Conservation (phyloP, 2,329 filamentous ascomycete genomes). For the Coniochaeta sp. region DNA sequence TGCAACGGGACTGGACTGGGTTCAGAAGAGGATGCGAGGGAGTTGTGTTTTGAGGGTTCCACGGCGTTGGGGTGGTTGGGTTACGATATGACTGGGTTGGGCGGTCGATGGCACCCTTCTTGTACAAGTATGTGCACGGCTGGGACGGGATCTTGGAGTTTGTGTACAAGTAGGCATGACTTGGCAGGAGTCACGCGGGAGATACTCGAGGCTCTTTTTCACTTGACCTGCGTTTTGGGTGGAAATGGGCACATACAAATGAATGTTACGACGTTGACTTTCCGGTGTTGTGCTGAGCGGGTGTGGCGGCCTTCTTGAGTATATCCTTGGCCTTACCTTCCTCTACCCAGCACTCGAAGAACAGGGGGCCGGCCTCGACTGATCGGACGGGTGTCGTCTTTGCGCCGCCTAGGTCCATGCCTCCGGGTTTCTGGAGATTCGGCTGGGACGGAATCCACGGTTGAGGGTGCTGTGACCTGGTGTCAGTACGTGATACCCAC, state of each 20-base stretch:
- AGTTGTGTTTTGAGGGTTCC: neutral
- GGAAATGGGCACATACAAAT: neutral
- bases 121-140: neutral
- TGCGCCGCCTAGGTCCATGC: slow-evolving; percentile 26
- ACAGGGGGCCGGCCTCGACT: slow-evolving; percentile 49
- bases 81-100: neutral
- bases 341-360: slow-evolving; percentile 62
- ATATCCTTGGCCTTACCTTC: slow-evolving; percentile 38
- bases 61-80: neutral
- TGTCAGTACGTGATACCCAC: neutral
- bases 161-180: neutral
- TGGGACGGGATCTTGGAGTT: neutral
- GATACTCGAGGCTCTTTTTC: neutral
- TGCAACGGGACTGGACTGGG: neutral
- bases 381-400: slow-evolving; percentile 43
- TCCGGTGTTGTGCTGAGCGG: neutral
- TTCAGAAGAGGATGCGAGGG: neutral
- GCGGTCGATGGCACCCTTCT: neutral
- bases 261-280: neutral
- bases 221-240: neutral
- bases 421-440: slow-evolving; percentile 30
- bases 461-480: slow-evolving; percentile 42
- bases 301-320: neutral
- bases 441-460: slow-evolving; percentile 52
- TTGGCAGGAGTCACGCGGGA: neutral